Base-by-base conservation (phyloP, 108 stramenopile genomes). In the Cylindrotheca fusiformis region DNA sequence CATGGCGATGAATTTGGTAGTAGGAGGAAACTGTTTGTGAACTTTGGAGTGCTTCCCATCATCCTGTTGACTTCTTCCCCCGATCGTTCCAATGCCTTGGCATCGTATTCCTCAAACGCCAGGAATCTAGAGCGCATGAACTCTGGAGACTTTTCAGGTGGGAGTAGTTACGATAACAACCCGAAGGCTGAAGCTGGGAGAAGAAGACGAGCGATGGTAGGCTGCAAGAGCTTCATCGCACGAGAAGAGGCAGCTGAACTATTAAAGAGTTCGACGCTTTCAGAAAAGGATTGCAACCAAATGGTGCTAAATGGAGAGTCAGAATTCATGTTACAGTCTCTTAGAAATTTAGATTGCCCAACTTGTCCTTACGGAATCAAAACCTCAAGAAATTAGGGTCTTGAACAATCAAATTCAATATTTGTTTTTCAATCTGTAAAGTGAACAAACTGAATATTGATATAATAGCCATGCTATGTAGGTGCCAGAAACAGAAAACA, bases 351-450 rank as follows among this genome's bases (percentile, higher is more conserved):
- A 52, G 80, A 85, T 52, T 85, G 83, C 44, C 80, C 83, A 10
- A 76, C 77, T 1, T 85, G 83, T 65, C 79, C 83, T 1, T 78
- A 77, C 56, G 83, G 83, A 25, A 77, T 85, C 46, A 51, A 12
- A 19, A 44, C 8, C 44, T 12, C n/a, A n/a, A n/a, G n/a, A n/a
- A n/a, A n/a, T n/a, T n/a, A n/a, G n/a, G n/a, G n/a, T n/a, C n/a
- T n/a, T n/a, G n/a, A n/a, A n/a, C n/a, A n/a, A n/a, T n/a, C n/a
- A n/a, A n/a, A n/a, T n/a, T n/a, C n/a, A n/a, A n/a, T n/a, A n/a
- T n/a, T n/a, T n/a, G n/a, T n/a, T n/a, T n/a, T n/a, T n/a, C n/a
- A n/a, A n/a, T n/a, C n/a, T n/a, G n/a, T n/a, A n/a, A n/a, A n/a
- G n/a, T n/a, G n/a, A n/a, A n/a, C n/a, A n/a, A n/a, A n/a, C n/a